Evolutionary conservation across 345 rosid species (phyloP).

Genomic region (Eucalyptus marginata): DNA sequence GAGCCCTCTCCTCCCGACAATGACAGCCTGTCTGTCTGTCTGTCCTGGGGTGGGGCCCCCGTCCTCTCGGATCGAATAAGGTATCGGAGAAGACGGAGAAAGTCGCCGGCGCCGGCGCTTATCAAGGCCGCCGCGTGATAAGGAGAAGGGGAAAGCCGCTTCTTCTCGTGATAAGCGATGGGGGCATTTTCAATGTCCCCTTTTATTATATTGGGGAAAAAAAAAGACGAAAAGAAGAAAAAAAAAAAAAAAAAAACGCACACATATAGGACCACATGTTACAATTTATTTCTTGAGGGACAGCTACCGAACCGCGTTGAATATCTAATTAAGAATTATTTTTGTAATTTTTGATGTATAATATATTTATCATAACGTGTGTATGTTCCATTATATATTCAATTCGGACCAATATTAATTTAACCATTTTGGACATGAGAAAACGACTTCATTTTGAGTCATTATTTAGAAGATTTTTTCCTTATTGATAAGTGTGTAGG

Average conservation of each 20-base stretch:
- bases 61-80: not conserved
- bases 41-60: not conserved
- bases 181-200: not conserved
- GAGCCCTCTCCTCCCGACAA: not conserved
- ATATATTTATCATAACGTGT: not conserved
- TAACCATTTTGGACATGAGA: rapidly evolving
- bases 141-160: not conserved
- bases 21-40: not conserved
- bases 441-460: not conserved
- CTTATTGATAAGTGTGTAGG: too few relatives aligned
- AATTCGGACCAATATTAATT: not conserved
- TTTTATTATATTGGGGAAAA: too few relatives aligned
- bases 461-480: not conserved
- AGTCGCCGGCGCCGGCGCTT: not conserved
- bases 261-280: not conserved
- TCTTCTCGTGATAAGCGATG: not conserved
- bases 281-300: not conserved
- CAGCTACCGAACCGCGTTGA: not conserved
- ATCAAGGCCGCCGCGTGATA: not conserved
- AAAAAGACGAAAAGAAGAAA: not conserved
- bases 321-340: not conserved
- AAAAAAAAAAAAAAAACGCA: too few relatives aligned
- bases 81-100: not conserved
- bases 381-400: rapidly evolving
- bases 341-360: not conserved